Percentiles rank a stretch among this genome's conserved stretches.
phyloP scores from a whole-genome alignment of 2,329 filamentous ascomycete genomes.

The Pyricularia pennisetigena region DNA sequence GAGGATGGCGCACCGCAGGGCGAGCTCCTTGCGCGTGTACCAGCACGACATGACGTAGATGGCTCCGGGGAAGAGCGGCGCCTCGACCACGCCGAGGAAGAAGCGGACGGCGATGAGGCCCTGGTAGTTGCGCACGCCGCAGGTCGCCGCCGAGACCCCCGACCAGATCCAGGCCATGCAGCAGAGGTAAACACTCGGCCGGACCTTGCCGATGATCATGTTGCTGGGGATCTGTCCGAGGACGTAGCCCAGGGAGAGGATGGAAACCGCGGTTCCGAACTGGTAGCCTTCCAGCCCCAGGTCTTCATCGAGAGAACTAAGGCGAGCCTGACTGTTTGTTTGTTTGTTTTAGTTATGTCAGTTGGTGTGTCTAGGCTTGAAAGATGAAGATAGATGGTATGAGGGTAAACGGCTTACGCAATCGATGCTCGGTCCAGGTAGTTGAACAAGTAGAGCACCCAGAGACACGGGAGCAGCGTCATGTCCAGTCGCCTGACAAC shows the following conservation, averaged over 20 bases:
- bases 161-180: constrained; percentile 47
- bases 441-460: constrained; percentile 3
- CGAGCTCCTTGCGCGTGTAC: constrained; percentile 58
- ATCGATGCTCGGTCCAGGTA: constrained; percentile 2
- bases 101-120: constrained; percentile 57
- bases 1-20: constrained; percentile 45
- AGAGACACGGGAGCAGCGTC: constrained; percentile 1
- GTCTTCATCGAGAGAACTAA: constrained; percentile 36
- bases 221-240: constrained; percentile 42
- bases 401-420: neutral
- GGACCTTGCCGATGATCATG: constrained; percentile 21
- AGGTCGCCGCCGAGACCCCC: constrained; percentile 38
- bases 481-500: neutral
- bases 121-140: constrained; percentile 36
- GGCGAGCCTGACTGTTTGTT: constrained; percentile 27
- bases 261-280: constrained; percentile 34
- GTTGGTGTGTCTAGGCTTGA: neutral
- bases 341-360: neutral
- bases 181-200: constrained; percentile 27
- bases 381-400: neutral
- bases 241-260: constrained; percentile 33
- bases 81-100: constrained; percentile 59
- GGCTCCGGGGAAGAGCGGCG: constrained; percentile 54
- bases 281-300: constrained; percentile 21
- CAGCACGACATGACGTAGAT: constrained; percentile 38